Conservation (phyloP, 495 filamentous ascomycete genomes). For the Aspergillus mulundensis region DNA sequence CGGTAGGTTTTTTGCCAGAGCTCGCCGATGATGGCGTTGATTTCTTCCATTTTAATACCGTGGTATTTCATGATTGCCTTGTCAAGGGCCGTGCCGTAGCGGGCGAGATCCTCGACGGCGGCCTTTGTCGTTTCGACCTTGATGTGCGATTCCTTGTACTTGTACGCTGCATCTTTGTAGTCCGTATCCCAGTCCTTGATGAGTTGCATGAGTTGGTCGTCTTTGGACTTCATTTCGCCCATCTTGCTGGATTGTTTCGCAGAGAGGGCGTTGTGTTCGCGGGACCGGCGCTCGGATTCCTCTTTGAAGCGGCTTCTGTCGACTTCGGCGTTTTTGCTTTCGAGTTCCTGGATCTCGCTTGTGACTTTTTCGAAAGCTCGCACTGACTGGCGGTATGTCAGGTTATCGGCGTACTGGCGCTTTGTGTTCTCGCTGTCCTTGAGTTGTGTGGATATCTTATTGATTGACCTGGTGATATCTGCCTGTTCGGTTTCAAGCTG, state of each 20-base stretch:
- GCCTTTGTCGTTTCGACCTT: slow-evolving; percentile 90
- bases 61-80: slow-evolving; percentile 97
- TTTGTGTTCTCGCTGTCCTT: slow-evolving; percentile 73
- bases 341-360: slow-evolving; percentile 69
- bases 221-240: slow-evolving; percentile 74
- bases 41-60: slow-evolving; percentile 94
- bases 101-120: slow-evolving; percentile 81
- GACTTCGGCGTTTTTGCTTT: slow-evolving; percentile 73
- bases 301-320: slow-evolving; percentile 70
- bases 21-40: slow-evolving; percentile 91
- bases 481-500: slow-evolving; percentile 63
- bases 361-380: slow-evolving; percentile 62
- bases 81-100: slow-evolving; percentile 77
- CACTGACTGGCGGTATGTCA: slow-evolving; percentile 72
- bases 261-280: slow-evolving; percentile 55
- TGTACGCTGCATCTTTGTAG: slow-evolving; percentile 75
- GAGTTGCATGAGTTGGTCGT: slow-evolving; percentile 66
- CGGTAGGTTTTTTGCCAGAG: slow-evolving; percentile 97
- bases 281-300: slow-evolving; percentile 62
- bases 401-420: slow-evolving; percentile 79
- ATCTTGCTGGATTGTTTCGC: slow-evolving; percentile 60
- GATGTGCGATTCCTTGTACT: slow-evolving; percentile 85
- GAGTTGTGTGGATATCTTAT: slow-evolving; percentile 72
- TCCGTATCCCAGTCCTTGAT: slow-evolving; percentile 76
- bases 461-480: slow-evolving; percentile 62